Conservation (phyloP, 352 stramenopile genomes). For the Pythium sukuiense region DNA sequence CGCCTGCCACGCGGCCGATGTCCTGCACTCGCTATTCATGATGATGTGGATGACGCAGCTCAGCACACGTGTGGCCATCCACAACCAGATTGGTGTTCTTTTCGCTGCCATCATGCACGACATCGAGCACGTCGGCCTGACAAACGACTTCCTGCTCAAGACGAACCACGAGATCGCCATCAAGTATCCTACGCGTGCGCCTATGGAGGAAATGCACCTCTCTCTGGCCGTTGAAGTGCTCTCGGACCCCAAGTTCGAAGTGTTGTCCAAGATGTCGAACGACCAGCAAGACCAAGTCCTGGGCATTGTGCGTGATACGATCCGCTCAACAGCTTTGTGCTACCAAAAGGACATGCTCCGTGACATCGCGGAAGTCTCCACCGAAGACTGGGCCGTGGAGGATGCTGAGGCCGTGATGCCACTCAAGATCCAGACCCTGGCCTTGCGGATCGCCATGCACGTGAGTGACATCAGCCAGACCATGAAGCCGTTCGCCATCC, state of each 20-base stretch:
- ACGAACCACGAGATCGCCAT: conserved; percentile 66
- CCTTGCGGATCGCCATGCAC: conserved; percentile 71
- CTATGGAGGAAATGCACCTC: conserved; percentile 81
- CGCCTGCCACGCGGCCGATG: conserved; percentile 73
- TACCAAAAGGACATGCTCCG: conserved; percentile 75
- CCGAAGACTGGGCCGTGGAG: conserved; percentile 42
- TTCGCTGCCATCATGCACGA: conserved; percentile 83
- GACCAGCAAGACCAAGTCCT: conserved; percentile 55
- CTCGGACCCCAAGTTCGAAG: conserved; percentile 43
- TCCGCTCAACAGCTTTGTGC: conserved; percentile 74
- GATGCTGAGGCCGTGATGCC: conserved; percentile 33
- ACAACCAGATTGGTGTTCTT: conserved; percentile 72
- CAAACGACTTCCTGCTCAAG: conserved; percentile 79
- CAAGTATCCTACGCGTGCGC: conserved; percentile 54
- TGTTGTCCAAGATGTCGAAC: conserved; percentile 54
- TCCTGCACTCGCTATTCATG: conserved; percentile 80
- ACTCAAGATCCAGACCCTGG: conserved; percentile 48
- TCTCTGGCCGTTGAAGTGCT: conserved; percentile 59
- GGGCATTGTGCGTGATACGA: conserved; percentile 60
- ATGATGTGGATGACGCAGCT: conserved; percentile 60
- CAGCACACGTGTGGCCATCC: conserved; percentile 45
- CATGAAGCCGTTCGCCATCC: conserved; percentile 77
- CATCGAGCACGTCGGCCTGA: conserved; percentile 75
- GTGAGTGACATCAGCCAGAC: conserved; percentile 84
- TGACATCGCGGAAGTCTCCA: conserved; percentile 42